Evolutionary conservation across 106 monocot species (phyloP).

Genomic region (Ottelia alismoides): DNA sequence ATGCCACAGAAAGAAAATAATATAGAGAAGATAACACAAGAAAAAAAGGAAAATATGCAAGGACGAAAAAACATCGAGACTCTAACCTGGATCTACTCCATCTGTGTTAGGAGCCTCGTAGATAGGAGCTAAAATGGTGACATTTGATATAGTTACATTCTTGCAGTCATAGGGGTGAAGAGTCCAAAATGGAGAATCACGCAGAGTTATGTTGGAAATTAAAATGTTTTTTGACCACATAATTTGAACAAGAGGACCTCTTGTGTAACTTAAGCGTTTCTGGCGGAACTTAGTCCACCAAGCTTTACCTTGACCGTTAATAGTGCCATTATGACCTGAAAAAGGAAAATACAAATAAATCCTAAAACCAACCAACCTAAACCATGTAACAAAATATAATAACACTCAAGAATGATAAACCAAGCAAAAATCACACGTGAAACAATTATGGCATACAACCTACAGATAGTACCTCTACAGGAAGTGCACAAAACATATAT

Average conservation of each 20-base stretch:
- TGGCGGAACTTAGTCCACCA: constrained; percentile 39
- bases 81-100: constrained; percentile 51
- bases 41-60: no score
- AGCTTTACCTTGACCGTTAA: constrained; percentile 41
- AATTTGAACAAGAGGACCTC: constrained; percentile 52
- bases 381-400: no score
- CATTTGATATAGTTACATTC: constrained; percentile 33
- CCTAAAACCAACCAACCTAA: no score
- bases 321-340: constrained; percentile 56
- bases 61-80: background rate
- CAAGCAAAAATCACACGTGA: no score
- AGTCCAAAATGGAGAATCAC: constrained; percentile 60
- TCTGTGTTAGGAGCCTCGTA: constrained; percentile 44
- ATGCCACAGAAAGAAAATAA: no score
- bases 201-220: constrained; percentile 49
- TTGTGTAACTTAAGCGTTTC: constrained; percentile 32
- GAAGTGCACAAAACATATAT: no score
- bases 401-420: no score
- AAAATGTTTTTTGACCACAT: constrained; percentile 44
- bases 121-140: constrained; percentile 52
- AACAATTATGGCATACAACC: no score
- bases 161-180: constrained; percentile 54
- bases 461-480: no score
- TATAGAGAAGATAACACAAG: no score
- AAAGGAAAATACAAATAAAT: background rate